phyloP scores from a whole-genome alignment of 306 rosid genomes.

The Comarum palustre region DNA sequence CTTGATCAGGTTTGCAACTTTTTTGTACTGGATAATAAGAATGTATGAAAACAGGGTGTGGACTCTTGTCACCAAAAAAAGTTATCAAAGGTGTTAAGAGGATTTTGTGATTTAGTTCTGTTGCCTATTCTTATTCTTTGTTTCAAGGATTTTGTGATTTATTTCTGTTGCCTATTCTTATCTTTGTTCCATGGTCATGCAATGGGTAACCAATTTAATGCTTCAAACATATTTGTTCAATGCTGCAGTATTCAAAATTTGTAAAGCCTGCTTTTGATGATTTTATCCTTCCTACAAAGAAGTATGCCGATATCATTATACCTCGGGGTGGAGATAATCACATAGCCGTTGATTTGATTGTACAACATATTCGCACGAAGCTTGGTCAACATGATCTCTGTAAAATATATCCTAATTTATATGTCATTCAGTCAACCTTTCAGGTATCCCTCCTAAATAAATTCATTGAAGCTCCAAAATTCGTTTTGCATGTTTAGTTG shows the following conservation, averaged over 20 bases:
- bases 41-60: slow-evolving; percentile 1
- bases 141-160: not conserved
- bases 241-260: slow-evolving; percentile 88
- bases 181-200: not conserved
- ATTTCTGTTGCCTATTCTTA: not conserved
- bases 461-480: slow-evolving; percentile 23
- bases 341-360: slow-evolving; percentile 95
- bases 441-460: slow-evolving; percentile 54
- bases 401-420: slow-evolving; percentile 91
- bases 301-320: slow-evolving; percentile 95
- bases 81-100: not conserved
- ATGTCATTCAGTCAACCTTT: slow-evolving; percentile 91
- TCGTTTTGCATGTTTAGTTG: not conserved
- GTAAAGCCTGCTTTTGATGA: slow-evolving; percentile 99
- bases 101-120: not conserved
- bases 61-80: not conserved
- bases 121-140: not conserved
- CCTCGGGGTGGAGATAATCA: slow-evolving; percentile 99
- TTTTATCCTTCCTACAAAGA: slow-evolving; percentile 95
- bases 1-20: slow-evolving; percentile 80
- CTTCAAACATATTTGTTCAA: slow-evolving; percentile 5
- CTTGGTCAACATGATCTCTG: slow-evolving; percentile 98
- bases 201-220: not conserved
- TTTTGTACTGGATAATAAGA: not conserved
- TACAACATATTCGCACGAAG: slow-evolving; percentile 93